Conservation (phyloP, 148 eudicot species). For the Beta vulgaris region DNA sequence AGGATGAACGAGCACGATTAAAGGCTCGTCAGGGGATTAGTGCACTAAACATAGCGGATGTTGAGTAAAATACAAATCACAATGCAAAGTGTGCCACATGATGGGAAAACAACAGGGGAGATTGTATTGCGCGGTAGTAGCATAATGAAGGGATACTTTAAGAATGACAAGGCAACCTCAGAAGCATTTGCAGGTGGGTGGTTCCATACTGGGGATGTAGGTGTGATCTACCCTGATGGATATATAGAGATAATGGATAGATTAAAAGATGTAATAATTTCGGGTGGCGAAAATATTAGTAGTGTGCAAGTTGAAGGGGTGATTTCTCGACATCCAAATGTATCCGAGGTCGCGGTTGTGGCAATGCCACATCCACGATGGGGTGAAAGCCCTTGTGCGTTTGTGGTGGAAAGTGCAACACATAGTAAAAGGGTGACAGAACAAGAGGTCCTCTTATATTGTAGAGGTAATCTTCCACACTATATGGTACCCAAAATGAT, state of each 20-base stretch:
- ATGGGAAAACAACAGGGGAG: constrained; percentile 66
- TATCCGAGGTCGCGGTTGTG: constrained; percentile 70
- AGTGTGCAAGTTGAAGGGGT: constrained; percentile 69
- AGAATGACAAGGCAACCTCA: constrained; percentile 45
- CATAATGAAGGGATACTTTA: constrained; percentile 79
- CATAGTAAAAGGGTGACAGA: constrained; percentile 24
- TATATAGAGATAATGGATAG: constrained; percentile 74
- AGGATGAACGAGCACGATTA: constrained; percentile 31
- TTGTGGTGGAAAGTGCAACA: constrained; percentile 38
- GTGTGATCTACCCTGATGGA: constrained; percentile 73
- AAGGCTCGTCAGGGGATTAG: constrained; percentile 79
- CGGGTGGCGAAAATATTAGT: constrained; percentile 86
- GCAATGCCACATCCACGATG: constrained; percentile 82
- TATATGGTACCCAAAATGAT: constrained; percentile 80
- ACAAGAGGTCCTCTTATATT: constrained; percentile 49
- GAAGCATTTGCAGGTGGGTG: constrained; percentile 60
- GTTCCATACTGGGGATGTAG: constrained; percentile 78
- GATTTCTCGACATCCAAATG: constrained; percentile 46
- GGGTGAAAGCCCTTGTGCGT: constrained; percentile 92
- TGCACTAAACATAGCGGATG: constrained; percentile 52
- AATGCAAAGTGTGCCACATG: constrained; percentile 47
- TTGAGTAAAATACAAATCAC: constrained; percentile 54
- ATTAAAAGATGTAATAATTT: constrained; percentile 75
- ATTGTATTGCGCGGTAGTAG: constrained; percentile 73
- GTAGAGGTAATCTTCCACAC: constrained; percentile 52